A percentile compares a stretch with the other conserved stretches of the same genome.
Conservation (phyloP, 202 grass and related monocot genomes). For the Brachypodium distachyon region DNA sequence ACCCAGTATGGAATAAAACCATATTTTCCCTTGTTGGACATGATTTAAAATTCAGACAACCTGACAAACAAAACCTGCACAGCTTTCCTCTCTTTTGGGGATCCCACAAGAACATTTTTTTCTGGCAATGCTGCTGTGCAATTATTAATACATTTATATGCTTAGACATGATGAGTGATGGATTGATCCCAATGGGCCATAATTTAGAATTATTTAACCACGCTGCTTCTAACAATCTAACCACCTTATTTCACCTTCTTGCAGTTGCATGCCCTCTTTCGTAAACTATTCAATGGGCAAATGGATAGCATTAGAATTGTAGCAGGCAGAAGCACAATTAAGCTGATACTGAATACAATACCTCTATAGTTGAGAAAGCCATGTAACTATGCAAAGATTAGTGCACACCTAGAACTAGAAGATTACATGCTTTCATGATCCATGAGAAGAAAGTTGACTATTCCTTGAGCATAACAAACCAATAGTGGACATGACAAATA, state of each 20-base stretch:
- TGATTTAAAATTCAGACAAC: not conserved
- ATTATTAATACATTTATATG: not conserved
- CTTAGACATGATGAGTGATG: not conserved
- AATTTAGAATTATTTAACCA: not conserved
- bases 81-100: not conserved
- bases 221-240: not conserved
- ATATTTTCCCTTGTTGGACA: not conserved
- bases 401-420: conserved; percentile 1
- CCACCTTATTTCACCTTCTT: not conserved
- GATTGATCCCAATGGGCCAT: not conserved
- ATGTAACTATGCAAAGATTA: not conserved
- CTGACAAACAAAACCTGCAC: not conserved
- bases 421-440: not conserved
- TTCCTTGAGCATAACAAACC: not conserved
- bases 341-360: conserved; percentile 11
- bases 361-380: not conserved
- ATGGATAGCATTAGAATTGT: not conserved
- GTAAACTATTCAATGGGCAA: not conserved
- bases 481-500: not conserved
- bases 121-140: not conserved
- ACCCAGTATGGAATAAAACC: not conserved
- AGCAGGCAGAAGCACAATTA: not conserved
- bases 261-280: not conserved
- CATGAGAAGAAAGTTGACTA: not conserved
- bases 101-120: not conserved